Percentiles rank a stretch among this genome's conserved stretches.
Evolutionary conservation across 495 filamentous ascomycete genomes (phyloP).

Genomic region (Talaromyces nanjingensis): DNA sequence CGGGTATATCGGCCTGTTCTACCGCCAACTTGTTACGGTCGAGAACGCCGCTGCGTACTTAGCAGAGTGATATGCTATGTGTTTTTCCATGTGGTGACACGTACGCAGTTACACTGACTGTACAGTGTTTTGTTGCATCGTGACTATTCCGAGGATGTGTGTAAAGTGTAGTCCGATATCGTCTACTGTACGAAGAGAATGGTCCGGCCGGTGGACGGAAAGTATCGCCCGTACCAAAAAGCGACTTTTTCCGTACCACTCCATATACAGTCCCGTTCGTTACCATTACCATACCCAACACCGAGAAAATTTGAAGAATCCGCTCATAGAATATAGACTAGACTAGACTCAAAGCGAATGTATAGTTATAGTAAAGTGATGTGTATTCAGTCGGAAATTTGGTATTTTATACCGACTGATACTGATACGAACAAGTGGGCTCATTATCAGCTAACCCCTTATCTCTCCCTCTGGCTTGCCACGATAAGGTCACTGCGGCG

Average conservation of each 20-base stretch:
- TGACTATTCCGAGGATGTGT: too few relatives aligned
- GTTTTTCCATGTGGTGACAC: too few relatives aligned
- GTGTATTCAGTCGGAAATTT: background rate
- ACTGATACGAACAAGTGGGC: background rate
- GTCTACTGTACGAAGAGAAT: background rate
- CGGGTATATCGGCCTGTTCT: background rate
- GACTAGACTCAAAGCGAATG: too few relatives aligned
- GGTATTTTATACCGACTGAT: background rate
- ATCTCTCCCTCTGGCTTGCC: conserved; percentile 1
- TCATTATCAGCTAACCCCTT: background rate
- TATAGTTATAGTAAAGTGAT: too few relatives aligned
- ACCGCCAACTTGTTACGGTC: too few relatives aligned
- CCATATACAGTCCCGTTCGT: background rate
- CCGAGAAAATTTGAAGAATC: background rate
- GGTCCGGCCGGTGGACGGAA: background rate
- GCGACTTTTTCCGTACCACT: too few relatives aligned
- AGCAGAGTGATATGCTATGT: too few relatives aligned
- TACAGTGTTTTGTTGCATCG: too few relatives aligned
- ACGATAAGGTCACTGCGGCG: conserved; percentile 9
- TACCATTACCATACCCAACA: background rate
- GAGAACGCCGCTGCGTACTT: too few relatives aligned
- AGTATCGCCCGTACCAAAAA: background rate
- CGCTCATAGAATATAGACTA: too few relatives aligned
- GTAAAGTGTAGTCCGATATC: background rate
- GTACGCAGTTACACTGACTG: too few relatives aligned